phyloP scores from a whole-genome alignment of 208 protist genomes.

The Leishmania martiniquensis region DNA sequence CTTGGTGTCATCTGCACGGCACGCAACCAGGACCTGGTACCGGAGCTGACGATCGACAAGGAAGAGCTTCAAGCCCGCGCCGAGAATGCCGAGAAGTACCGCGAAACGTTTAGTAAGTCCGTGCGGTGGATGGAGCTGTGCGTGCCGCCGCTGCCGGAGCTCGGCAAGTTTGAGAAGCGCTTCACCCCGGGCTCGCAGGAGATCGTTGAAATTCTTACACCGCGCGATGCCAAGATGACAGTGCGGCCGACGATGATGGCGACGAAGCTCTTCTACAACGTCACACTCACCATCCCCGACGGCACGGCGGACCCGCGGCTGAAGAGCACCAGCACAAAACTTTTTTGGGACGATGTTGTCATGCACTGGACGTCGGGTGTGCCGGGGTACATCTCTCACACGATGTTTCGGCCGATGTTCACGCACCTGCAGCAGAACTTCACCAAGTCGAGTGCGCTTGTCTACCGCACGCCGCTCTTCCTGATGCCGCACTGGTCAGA shows the following conservation, averaged over 20 bases:
- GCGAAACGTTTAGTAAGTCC: constrained; percentile 61
- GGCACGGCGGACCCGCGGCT: constrained; percentile 77
- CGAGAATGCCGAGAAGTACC: constrained; percentile 80
- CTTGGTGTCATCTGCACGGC: constrained; percentile 89
- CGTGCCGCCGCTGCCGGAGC: constrained; percentile 86
- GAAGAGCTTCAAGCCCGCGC: constrained; percentile 85
- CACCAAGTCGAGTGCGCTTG: constrained; percentile 72
- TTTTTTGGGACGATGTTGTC: constrained; percentile 92
- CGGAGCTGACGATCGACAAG: constrained; percentile 83
- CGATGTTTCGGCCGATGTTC: constrained; percentile 92
- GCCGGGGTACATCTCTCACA: constrained; percentile 91
- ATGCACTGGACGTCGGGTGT: constrained; percentile 89
- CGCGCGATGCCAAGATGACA: constrained; percentile 90
- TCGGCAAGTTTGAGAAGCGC: constrained; percentile 85
- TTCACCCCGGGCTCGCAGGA: constrained; percentile 93
- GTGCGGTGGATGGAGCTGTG: constrained; percentile 91
- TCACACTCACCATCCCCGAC: constrained; percentile 88
- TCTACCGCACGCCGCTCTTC: constrained; percentile 88
- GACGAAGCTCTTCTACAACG: constrained; percentile 93
- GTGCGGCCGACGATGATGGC: constrained; percentile 93
- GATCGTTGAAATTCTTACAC: constrained; percentile 90
- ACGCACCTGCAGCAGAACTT: constrained; percentile 92
- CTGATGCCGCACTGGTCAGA: constrained; percentile 91
- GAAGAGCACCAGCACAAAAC: constrained; percentile 85
- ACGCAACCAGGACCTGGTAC: constrained; percentile 71